Conservation (phyloP, 495 filamentous ascomycete species). For the Aspergillus wentii region DNA sequence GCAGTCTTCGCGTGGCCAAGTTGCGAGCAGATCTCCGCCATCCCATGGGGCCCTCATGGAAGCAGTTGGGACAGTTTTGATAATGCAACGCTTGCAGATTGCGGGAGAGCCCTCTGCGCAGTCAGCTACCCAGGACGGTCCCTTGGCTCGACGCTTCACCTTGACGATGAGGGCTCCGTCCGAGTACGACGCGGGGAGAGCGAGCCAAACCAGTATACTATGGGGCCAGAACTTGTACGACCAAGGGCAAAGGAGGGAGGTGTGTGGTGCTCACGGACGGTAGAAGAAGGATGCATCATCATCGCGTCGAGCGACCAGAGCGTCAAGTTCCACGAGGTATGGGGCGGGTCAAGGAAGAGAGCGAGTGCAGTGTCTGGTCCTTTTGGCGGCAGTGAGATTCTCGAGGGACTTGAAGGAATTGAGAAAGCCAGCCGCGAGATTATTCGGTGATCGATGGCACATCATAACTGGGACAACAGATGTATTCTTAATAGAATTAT, state of each 20-base stretch:
- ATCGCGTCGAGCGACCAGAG: constrained; percentile 91
- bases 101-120: constrained; percentile 42
- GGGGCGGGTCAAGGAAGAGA: constrained; percentile 60
- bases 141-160: constrained; percentile 5
- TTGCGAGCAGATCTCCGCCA: constrained; percentile 79
- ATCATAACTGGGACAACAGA: no score
- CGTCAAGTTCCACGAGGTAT: constrained; percentile 96
- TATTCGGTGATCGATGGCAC: constrained; percentile 35
- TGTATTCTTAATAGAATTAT: constrained; percentile 2
- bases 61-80: constrained; percentile 63
- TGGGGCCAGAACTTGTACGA: constrained; percentile 13
- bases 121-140: constrained; percentile 42
- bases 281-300: constrained; percentile 87
- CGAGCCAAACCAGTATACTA: not conserved
- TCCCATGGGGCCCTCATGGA: constrained; percentile 83
- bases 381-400: constrained; percentile 80
- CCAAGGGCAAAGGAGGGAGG: constrained; percentile 45
- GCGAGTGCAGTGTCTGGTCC: constrained; percentile 56
- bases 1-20: constrained; percentile 96
- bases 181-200: not conserved
- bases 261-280: constrained; percentile 51
- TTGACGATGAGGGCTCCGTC: not conserved
- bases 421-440: constrained; percentile 62
- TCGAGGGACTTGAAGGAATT: constrained; percentile 80
- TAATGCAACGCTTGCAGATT: constrained; percentile 18